phyloP scores from a whole-genome alignment of 768 basidiomycete species.

The Amanita pseudoporphyria region DNA sequence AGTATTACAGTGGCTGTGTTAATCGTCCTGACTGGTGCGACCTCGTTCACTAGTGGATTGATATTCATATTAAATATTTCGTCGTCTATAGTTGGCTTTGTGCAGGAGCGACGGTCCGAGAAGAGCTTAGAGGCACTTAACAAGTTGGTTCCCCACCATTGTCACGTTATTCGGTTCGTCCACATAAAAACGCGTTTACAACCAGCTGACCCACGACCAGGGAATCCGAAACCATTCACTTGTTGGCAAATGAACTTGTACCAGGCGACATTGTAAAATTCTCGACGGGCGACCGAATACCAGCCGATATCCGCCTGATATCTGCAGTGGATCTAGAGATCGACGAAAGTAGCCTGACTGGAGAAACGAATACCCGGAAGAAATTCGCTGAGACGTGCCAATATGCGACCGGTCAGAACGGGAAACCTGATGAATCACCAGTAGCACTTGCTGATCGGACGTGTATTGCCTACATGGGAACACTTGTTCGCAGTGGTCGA shows the following conservation, averaged over 20 bases:
- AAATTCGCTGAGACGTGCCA: slow-evolving; percentile 55
- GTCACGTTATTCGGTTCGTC: slow-evolving; percentile 67
- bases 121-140: slow-evolving; percentile 91
- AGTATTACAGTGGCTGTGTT: slow-evolving; percentile 88
- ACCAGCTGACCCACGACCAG: slow-evolving; percentile 18
- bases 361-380: slow-evolving; percentile 75
- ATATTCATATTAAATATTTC: slow-evolving; percentile 12
- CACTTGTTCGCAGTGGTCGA: slow-evolving; percentile 81
- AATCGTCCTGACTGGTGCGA: slow-evolving; percentile 85
- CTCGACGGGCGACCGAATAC: slow-evolving; percentile 86
- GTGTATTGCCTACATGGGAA: slow-evolving; percentile 95
- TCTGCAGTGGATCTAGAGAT: slow-evolving; percentile 83
- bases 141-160: slow-evolving; percentile 95
- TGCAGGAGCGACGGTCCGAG: slow-evolving; percentile 92
- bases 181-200: slow-evolving; percentile 10
- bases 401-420: slow-evolving; percentile 26
- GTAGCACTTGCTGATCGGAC: slow-evolving; percentile 72
- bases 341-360: slow-evolving; percentile 92
- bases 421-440: slow-evolving; percentile 19
- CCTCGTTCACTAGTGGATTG: neutral
- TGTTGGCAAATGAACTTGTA: slow-evolving; percentile 95
- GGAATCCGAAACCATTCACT: slow-evolving; percentile 59
- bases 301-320: slow-evolving; percentile 83
- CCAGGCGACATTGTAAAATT: slow-evolving; percentile 91
- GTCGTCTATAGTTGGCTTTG: slow-evolving; percentile 63